phyloP scores from a whole-genome alignment of 1,284 basidiomycete genomes.

The Grifola frondosa region DNA sequence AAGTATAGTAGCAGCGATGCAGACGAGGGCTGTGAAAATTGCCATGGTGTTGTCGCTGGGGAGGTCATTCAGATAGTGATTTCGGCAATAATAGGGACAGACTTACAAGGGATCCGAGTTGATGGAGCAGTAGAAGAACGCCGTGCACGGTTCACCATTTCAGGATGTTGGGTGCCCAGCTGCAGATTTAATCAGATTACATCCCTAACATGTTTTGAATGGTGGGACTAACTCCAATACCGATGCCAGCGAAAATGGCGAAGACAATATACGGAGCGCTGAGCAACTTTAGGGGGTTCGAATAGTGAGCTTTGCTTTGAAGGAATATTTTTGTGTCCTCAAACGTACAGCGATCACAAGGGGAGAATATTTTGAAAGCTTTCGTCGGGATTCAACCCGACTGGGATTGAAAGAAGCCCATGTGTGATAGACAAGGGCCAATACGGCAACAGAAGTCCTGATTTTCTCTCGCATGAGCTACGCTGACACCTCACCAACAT shows the following conservation, averaged over 20 bases:
- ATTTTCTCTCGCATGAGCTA: not conserved
- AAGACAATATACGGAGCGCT: slow-evolving; percentile 22
- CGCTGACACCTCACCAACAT: slow-evolving; percentile 4
- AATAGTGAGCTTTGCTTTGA: too few species aligned
- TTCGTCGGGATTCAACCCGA: not conserved
- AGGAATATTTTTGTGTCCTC: too few species aligned
- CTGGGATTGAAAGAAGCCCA: slow-evolving; percentile 18
- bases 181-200: too few species aligned
- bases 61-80: too few species aligned
- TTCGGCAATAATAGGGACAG: too few species aligned
- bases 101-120: slow-evolving; percentile 23
- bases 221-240: slow-evolving; percentile 17
- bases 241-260: slow-evolving; percentile 22
- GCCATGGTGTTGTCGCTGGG: slow-evolving; percentile 12
- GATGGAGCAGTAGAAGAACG: slow-evolving; percentile 30
- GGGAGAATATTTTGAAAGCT: not conserved
- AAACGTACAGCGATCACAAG: too few species aligned
- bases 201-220: too few species aligned
- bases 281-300: slow-evolving; percentile 19
- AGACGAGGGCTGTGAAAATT: slow-evolving; percentile 22
- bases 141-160: slow-evolving; percentile 20
- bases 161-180: slow-evolving; percentile 23
- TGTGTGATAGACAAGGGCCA: slow-evolving; percentile 20
- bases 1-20: slow-evolving; percentile 17
- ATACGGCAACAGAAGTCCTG: slow-evolving; percentile 18